phyloP scores from a whole-genome alignment of 78 protist genomes.

The Diacronema lutheri region DNA sequence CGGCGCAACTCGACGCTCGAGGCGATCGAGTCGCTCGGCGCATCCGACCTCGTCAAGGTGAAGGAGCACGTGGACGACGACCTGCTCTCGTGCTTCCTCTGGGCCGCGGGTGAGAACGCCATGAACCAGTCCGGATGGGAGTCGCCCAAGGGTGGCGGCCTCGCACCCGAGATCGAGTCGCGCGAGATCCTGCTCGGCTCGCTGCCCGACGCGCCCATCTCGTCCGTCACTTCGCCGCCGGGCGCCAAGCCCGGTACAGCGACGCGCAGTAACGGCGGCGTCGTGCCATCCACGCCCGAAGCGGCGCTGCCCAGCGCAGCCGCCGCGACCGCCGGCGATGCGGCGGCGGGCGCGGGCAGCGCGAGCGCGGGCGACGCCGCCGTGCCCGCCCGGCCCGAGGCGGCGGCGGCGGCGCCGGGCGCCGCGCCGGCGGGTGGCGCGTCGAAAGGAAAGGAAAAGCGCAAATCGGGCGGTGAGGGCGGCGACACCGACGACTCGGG shows the following conservation, averaged over 20 bases:
- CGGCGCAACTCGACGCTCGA: background rate
- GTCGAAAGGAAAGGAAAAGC: background rate
- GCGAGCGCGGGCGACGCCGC: no score
- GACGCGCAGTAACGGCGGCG: no score
- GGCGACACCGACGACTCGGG: background rate
- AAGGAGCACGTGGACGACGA: slow-evolving; percentile 4
- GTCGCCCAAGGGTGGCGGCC: background rate
- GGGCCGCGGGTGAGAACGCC: background rate
- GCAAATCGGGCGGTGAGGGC: background rate
- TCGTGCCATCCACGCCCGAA: no score
- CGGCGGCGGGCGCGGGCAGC: background rate
- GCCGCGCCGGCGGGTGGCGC: background rate
- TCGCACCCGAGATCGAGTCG: no score
- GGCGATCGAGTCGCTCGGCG: slow-evolving; percentile 88
- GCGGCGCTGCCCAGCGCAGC: background rate
- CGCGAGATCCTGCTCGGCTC: no score
- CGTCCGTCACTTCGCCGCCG: no score
- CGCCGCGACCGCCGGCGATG: background rate
- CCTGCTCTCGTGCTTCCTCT: slow-evolving; percentile 16
- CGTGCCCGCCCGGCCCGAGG: no score
- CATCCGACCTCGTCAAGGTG: no score
- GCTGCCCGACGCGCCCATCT: no score
- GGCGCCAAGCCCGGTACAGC: no score
- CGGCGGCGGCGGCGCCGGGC: background rate
- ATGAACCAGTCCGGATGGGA: slow-evolving; percentile 11